Evolutionary conservation across 1,139 yeast genomes (phyloP).

Genomic region (Zygoascus sp.): DNA sequence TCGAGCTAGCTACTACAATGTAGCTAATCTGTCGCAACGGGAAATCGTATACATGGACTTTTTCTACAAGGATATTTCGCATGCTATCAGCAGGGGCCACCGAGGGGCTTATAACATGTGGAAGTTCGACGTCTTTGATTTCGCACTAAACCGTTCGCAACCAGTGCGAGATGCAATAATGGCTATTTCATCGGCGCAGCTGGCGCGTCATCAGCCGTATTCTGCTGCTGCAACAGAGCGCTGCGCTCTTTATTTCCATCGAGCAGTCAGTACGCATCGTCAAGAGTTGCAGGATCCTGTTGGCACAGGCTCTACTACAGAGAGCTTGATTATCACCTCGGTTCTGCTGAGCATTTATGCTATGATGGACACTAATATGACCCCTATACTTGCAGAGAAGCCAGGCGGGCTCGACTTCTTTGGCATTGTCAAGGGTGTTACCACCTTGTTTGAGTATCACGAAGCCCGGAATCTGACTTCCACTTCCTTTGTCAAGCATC

Average conservation of each 20-base stretch:
- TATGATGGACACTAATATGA: not conserved
- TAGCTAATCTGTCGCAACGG: not conserved
- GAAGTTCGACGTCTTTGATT: slow-evolving; percentile 5
- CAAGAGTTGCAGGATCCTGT: slow-evolving; percentile 1
- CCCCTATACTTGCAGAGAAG: not conserved
- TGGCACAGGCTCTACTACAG: not conserved
- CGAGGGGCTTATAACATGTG: not conserved
- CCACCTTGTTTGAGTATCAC: slow-evolving; percentile 2
- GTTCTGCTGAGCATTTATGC: slow-evolving; percentile 2
- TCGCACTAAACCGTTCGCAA: not conserved
- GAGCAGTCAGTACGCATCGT: slow-evolving; percentile 1
- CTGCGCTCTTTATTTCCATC: not conserved
- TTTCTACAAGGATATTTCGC: not conserved
- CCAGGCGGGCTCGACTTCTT: slow-evolving; percentile 7
- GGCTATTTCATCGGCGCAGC: not conserved
- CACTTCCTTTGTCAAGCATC: not conserved
- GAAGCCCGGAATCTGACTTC: not conserved
- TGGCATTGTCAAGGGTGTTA: slow-evolving; percentile 1
- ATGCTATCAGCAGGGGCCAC: slow-evolving; percentile 5
- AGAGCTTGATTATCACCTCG: slow-evolving; percentile 2
- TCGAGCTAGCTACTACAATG: not conserved
- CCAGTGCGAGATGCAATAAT: not conserved
- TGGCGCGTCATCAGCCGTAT: not conserved
- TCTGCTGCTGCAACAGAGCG: not conserved
- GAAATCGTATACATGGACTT: not conserved